Evolutionary conservation across 1,139 yeast genomes (phyloP).

Genomic region (Candida glucosophila): DNA sequence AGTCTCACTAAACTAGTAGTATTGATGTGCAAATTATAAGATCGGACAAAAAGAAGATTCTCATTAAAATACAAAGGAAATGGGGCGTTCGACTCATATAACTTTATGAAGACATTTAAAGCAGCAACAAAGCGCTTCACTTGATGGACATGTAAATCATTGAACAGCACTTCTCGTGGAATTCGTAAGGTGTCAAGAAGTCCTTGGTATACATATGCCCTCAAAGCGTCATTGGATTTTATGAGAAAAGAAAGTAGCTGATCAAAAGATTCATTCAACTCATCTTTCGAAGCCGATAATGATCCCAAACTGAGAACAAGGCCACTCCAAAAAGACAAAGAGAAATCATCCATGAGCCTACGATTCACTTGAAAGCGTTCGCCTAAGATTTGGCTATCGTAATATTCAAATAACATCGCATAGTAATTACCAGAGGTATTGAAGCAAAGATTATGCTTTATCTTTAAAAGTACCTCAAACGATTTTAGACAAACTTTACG

Average conservation of each 20-base stretch:
- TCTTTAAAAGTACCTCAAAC: slow-evolving; percentile 10
- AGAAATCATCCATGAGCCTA: slow-evolving; percentile 3
- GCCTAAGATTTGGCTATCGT: slow-evolving; percentile 1
- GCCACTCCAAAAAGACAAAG: slow-evolving; percentile 48
- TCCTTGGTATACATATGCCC: no score
- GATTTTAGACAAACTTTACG: slow-evolving; percentile 22
- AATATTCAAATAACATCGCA: slow-evolving; percentile 3
- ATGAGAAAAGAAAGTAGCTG: slow-evolving; percentile 4
- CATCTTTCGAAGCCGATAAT: slow-evolving; percentile 33
- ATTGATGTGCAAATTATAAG: slow-evolving; percentile 50
- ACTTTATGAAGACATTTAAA: slow-evolving; percentile 24
- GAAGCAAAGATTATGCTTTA: slow-evolving; percentile 1
- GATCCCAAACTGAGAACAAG: slow-evolving; percentile 54
- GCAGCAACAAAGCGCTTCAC: slow-evolving; percentile 14
- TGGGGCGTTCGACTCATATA: slow-evolving; percentile 28
- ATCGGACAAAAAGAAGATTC: slow-evolving; percentile 37
- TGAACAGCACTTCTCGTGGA: not conserved
- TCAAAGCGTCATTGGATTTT: no score
- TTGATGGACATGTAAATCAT: slow-evolving; percentile 4
- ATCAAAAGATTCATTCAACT: slow-evolving; percentile 2
- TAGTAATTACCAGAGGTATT: no score
- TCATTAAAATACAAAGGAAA: slow-evolving; percentile 27
- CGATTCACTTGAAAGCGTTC: slow-evolving; percentile 5
- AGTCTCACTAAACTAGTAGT: slow-evolving; percentile 28
- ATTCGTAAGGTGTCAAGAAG: not conserved